These are phyloP conservation scores for Cadophora sp. DNA, from an alignment of 2,329 filamentous ascomycete genomes.

Conservation along the genomic window DNA sequence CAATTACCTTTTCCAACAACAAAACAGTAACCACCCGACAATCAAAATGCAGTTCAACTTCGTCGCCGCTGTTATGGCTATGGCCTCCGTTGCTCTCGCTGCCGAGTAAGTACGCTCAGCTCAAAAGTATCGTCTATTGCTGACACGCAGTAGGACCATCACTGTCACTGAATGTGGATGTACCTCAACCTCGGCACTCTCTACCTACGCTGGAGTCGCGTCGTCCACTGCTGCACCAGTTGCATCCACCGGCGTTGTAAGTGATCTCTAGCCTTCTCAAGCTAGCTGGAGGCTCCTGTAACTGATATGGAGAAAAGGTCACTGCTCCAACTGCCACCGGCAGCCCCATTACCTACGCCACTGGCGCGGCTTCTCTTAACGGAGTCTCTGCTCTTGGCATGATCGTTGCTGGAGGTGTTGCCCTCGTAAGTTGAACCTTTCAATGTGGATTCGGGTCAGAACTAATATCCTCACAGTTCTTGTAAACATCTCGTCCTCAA, in stretches of 20 bases:
- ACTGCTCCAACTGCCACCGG: slow-evolving; percentile 35
- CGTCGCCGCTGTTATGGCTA: slow-evolving; percentile 28
- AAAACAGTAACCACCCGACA: slow-evolving; percentile 33
- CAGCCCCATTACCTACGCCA: slow-evolving; percentile 40
- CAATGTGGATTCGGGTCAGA: not conserved
- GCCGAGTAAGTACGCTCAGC: slow-evolving; percentile 27
- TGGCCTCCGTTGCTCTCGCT: slow-evolving; percentile 36
- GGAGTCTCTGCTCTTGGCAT: slow-evolving; percentile 42
- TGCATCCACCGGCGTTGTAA: slow-evolving; percentile 31
- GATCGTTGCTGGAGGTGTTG: slow-evolving; percentile 44
- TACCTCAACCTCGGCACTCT: slow-evolving; percentile 21
- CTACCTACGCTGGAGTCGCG: slow-evolving; percentile 19
- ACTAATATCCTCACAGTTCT: slow-evolving; percentile 38
- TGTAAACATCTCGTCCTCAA: slow-evolving; percentile 37
- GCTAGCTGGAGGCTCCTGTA: slow-evolving; percentile 34
- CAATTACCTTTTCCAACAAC: slow-evolving; percentile 27
- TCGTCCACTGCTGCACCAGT: slow-evolving; percentile 19
- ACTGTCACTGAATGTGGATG: slow-evolving; percentile 42
- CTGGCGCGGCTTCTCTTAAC: slow-evolving; percentile 41
- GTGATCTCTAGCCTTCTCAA: slow-evolving; percentile 14
- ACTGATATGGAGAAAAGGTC: slow-evolving; percentile 2
- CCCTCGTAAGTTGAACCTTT: slow-evolving; percentile 39
- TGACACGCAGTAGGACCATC: slow-evolving; percentile 30
- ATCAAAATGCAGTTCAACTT: slow-evolving; percentile 46
- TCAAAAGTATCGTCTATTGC: not conserved